Base-by-base conservation (phyloP, 805 yeast species). In the Brettanomyces nanus region DNA sequence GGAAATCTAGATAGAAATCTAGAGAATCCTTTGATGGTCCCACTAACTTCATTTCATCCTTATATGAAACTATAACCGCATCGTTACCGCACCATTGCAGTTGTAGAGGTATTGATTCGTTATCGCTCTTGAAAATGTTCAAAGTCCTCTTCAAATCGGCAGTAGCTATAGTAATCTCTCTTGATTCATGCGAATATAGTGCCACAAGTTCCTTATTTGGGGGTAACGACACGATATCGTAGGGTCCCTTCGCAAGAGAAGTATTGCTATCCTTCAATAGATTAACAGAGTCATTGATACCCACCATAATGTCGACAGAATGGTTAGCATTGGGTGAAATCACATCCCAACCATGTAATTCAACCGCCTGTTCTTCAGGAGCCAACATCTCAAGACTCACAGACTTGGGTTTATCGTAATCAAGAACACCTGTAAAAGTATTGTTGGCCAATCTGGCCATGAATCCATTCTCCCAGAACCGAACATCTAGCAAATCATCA, bases 11-110 rank as follows among this genome's bases (percentile, higher is more conserved):
- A 46, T 66, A 80, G 58, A 72, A 80, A 35, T 72, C 73, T 36
- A 79, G 54, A 31, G 71, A 52, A 14, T 71, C 73, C 44, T 71
- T 77, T 9, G 76, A 73, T 0, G 95, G 90, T 0, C 94, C 95
- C 26, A 80, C 67, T 13, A 89, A 53, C 42, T 71, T 71, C 20
- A 86, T 49, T 37, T 81, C 86, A 46, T 81, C 90, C 3, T 69
- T 62, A 42, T 59, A 60, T 1, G 75, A 62, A 10, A 80, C 52
- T 0, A 79, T 77, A 1, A 89, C 76, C 0, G 92, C 85, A 58
- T 86, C 95, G 46, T 80, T 76, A 0, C 90, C 85, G 53, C 95
- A 81, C 97, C 97, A 92, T 40, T 68, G 69, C 15, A 84, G 60
- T 42, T 70, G 68, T 30, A 51, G 56, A 0, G 81, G 77, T 0